These are phyloP conservation scores for Penicillium antarcticum DNA, from an alignment of 495 filamentous ascomycete genomes.

Conservation along the genomic window DNA sequence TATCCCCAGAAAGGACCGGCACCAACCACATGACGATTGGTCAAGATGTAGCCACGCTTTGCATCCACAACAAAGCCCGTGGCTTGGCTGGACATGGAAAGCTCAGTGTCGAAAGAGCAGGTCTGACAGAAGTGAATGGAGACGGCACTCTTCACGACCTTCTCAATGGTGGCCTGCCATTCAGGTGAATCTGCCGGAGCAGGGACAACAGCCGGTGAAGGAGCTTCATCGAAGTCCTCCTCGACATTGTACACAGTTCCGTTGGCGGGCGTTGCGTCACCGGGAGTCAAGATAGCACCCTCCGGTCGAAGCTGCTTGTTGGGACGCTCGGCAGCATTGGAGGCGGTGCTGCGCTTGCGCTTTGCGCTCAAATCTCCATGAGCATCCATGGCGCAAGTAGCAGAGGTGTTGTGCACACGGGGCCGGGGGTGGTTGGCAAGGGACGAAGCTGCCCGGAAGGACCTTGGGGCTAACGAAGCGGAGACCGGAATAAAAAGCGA, in stretches of 20 bases:
- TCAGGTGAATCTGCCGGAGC: conserved; percentile 81
- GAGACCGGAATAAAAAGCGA: background rate
- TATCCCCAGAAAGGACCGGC: conserved; percentile 97
- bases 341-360: conserved; percentile 57
- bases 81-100: conserved; percentile 89
- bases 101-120: conserved; percentile 94
- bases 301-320: conserved; percentile 54
- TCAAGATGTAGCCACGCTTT: conserved; percentile 85
- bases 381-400: conserved; percentile 44
- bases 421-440: background rate
- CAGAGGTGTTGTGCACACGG: background rate
- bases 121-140: conserved; percentile 99
- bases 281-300: conserved; percentile 36
- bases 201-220: conserved; percentile 37
- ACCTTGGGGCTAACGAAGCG: background rate
- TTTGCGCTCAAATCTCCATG: conserved; percentile 52
- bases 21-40: conserved; percentile 92
- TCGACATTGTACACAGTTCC: conserved; percentile 48
- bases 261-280: conserved; percentile 46
- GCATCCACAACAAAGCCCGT: conserved; percentile 98
- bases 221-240: conserved; percentile 41
- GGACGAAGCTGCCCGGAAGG: background rate
- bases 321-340: conserved; percentile 49
- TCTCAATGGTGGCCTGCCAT: conserved; percentile 95
- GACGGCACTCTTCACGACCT: conserved; percentile 87